Evolutionary conservation across 805 yeast genomes (phyloP), one percentile per base, ranked within the genome.

Genomic region (Monosporozyma yasuniensis): DNA sequence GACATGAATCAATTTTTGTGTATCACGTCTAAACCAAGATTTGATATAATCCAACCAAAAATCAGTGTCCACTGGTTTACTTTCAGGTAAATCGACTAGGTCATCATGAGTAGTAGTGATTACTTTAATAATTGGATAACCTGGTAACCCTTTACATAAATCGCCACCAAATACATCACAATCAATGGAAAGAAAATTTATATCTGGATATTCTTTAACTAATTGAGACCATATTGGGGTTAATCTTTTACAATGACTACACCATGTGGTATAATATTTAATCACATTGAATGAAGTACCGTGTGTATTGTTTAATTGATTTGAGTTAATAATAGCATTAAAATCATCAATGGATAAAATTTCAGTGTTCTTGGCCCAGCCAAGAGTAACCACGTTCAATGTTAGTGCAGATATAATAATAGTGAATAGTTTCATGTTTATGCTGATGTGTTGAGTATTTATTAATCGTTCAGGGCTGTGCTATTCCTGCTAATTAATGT

Each of bases 81-180:
- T 19, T 5, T 37, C 27, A 16, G 16, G n/a, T 18, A 14, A 18
- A 8, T 37, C 19, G 11, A 27, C 18, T 14, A 23, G 16, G 16
- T 28, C 41, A 30, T 47, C 32, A 12, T 8, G 8, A 1, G 23
- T 76, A 35, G 81, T 79, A 42, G 70, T 70, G 57, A 84, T 77
- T 53, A 83, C 66, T 55, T 73, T 73, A 48, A 87, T 61, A 38
- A 82, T 77, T 3, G 96, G 96, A 59, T 72, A 86, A 12, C 86
- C 85, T 35, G 77, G 65, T 45, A 66, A 47, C 18, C 57, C 54
- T 1, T 51, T 45, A 50, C 71, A 67, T n/a, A 66, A 47, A 11
- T 58, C 58, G 14, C 56, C 44, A n/a, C 63, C 65, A 47, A 65
- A 66, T 27, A 56, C 45, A 42, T 66, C 71, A 52, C 71, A 67